Percentiles rank a stretch among this genome's conserved stretches.
These are phyloP conservation scores for Sutorius eximius DNA, from an alignment of 1,284 basidiomycete species.

Conservation along the genomic window DNA sequence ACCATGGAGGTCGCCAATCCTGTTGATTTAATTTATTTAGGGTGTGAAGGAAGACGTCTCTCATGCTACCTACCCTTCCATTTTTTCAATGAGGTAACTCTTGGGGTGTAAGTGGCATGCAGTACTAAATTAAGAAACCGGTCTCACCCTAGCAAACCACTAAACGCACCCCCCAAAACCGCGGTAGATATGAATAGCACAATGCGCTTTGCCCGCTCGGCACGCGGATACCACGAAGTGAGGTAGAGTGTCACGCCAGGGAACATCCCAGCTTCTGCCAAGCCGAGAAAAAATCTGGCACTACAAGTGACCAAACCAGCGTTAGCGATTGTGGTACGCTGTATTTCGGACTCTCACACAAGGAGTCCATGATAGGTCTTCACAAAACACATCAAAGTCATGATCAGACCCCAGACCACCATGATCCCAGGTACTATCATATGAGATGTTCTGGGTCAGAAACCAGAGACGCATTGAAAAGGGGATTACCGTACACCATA, in stretches of 20 bases:
- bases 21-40: neutral
- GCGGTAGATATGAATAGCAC: constrained; percentile 16
- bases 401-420: constrained; percentile 48
- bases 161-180: constrained; percentile 16
- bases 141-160: constrained; percentile 22
- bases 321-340: constrained; percentile 4
- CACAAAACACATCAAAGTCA: constrained; percentile 39
- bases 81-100: constrained; percentile 18
- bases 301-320: constrained; percentile 22
- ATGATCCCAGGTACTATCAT: constrained; percentile 45
- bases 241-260: constrained; percentile 21
- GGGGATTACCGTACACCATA: constrained; percentile 38
- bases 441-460: neutral
- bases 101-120: constrained; percentile 3
- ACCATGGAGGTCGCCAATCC: constrained; percentile 39
- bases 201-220: constrained; percentile 13
- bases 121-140: neutral
- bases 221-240: constrained; percentile 21
- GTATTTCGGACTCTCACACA: constrained; percentile 15
- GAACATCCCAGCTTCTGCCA: constrained; percentile 19
- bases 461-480: neutral
- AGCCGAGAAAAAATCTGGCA: constrained; percentile 40
- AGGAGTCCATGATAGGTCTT: constrained; percentile 33
- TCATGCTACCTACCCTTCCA: constrained; percentile 14
- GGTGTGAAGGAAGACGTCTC: neutral